Evolutionary conservation across 805 yeast genomes (phyloP).

Genomic region (Torulaspora microellipsoides): DNA sequence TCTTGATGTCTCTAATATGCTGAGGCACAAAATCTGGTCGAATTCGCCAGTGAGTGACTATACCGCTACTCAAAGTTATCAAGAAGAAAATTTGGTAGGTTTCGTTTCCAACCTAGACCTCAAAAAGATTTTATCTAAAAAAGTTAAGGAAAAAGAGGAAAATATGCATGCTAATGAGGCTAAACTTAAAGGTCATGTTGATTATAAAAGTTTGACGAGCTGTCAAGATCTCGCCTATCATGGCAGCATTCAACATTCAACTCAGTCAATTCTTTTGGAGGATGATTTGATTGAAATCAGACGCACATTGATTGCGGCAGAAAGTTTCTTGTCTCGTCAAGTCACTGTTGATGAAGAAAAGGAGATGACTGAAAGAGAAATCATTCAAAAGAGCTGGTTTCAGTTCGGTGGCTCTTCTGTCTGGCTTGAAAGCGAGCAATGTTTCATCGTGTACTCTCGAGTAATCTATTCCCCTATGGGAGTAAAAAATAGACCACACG

Average conservation of each 20-base stretch:
- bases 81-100: conserved; percentile 5
- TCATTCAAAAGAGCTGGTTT: conserved; percentile 37
- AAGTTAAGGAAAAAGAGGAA: not conserved
- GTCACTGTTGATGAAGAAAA: conserved; percentile 10
- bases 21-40: conserved; percentile 6
- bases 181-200: not conserved
- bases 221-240: conserved; percentile 16
- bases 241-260: conserved; percentile 9
- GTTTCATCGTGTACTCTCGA: conserved; percentile 46
- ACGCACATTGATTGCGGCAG: conserved; percentile 1
- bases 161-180: conserved; percentile 1
- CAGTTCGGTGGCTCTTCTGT: conserved; percentile 48
- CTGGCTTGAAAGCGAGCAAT: conserved; percentile 49
- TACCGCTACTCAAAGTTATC: conserved; percentile 3
- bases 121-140: conserved; percentile 1
- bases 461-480: conserved; percentile 38
- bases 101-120: conserved; percentile 15
- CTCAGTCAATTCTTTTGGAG: conserved; percentile 1
- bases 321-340: conserved; percentile 4
- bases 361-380: conserved; percentile 7
- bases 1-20: conserved; percentile 7
- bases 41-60: conserved; percentile 10
- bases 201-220: conserved; percentile 3
- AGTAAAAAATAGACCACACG: conserved; percentile 35
- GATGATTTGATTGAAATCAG: conserved; percentile 12